Percentiles rank a stretch among this genome's conserved stretches.
Conservation (phyloP, 306 rosid genomes). For the Corylus heterophylla region DNA sequence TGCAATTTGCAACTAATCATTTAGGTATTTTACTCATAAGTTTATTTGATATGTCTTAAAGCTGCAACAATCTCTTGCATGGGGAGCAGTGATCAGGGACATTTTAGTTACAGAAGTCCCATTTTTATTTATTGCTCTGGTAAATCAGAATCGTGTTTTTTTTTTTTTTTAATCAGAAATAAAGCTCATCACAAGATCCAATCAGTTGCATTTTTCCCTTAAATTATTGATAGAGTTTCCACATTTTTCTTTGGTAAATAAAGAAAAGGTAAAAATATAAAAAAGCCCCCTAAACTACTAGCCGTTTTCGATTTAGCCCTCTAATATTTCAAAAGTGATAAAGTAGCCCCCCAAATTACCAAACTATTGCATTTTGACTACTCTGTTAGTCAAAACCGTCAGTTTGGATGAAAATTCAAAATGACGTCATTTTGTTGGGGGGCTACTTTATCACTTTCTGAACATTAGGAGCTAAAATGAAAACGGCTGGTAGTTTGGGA, state of each 20-base stretch:
- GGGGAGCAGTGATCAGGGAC: background rate
- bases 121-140: background rate
- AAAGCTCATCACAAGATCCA: background rate
- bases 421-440: no score
- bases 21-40: slow-evolving; percentile 42
- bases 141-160: background rate
- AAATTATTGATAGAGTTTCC: background rate
- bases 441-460: no score
- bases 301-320: no score
- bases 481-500: no score
- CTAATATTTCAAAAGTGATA: no score
- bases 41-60: background rate
- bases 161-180: background rate
- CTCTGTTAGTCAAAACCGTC: no score
- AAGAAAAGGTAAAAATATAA: background rate
- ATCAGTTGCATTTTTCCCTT: background rate
- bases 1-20: slow-evolving; percentile 88
- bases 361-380: no score
- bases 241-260: background rate
- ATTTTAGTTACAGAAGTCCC: background rate
- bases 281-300: no score
- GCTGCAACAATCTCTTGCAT: background rate
- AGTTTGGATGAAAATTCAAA: no score
- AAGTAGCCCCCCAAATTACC: no score
- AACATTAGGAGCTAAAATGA: no score